Evolutionary conservation across 257 asterid species (phyloP).

Genomic region (Solanum paucissectum): DNA sequence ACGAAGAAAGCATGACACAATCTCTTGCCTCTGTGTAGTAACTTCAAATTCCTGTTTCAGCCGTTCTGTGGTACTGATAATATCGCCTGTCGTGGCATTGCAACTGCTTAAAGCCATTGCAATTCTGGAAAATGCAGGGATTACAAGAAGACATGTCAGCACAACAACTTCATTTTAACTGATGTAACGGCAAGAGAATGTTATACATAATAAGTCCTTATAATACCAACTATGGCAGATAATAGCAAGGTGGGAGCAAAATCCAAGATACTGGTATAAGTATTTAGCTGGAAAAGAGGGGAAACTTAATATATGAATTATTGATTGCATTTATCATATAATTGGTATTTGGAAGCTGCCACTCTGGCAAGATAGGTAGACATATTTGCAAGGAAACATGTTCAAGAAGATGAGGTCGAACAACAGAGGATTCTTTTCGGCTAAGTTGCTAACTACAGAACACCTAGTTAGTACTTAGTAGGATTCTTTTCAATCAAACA

Average conservation of each 20-base stretch:
- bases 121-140: conserved; percentile 39
- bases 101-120: conserved; percentile 81
- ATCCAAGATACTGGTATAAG: neutral
- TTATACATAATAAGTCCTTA: neutral
- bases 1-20: conserved; percentile 88
- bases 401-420: neutral
- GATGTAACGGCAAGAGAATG: neutral
- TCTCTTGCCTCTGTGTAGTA: conserved; percentile 91
- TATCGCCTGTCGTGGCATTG: conserved; percentile 93
- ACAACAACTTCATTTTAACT: neutral
- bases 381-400: neutral
- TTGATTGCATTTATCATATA: neutral
- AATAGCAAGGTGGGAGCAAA: neutral
- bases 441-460: neutral
- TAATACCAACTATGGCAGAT: neutral
- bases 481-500: neutral
- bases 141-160: neutral
- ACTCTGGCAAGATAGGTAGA: neutral
- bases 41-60: conserved; percentile 92
- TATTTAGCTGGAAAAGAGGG: neutral
- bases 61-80: conserved; percentile 92
- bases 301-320: neutral
- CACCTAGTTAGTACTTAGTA: neutral
- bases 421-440: neutral
- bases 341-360: neutral